Percentiles rank a stretch among this genome's conserved stretches.
Evolutionary conservation across 139 green algal genomes (phyloP).

Genomic region (Volvox africanus): DNA sequence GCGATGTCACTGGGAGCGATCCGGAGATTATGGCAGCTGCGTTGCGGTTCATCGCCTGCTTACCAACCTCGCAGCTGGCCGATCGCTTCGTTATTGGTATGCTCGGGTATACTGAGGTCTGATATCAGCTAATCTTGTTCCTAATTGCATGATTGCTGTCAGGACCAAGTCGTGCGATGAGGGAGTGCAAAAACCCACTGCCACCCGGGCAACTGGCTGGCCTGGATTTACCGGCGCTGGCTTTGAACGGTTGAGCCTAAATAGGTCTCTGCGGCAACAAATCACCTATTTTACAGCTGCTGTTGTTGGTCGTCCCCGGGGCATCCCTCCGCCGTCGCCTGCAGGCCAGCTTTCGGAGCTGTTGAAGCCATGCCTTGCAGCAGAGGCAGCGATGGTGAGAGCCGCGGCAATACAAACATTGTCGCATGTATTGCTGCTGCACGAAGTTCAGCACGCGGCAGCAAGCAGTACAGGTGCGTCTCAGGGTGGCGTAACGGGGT

Average conservation of each 20-base stretch:
- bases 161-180: no score
- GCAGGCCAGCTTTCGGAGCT: conserved; percentile 35
- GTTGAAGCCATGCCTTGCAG: conserved; percentile 14
- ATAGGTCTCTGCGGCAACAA: no score
- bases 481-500: neutral
- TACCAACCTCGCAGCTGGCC: conserved; percentile 10
- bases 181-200: no score
- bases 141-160: no score
- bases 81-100: conserved; percentile 15
- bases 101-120: neutral
- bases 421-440: neutral
- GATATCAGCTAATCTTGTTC: no score
- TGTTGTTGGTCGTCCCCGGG: no score
- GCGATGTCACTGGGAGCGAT: conserved; percentile 19
- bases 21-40: conserved; percentile 17
- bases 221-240: no score
- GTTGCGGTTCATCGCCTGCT: neutral
- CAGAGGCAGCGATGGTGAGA: neutral
- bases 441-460: conserved; percentile 1
- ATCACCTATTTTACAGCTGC: no score
- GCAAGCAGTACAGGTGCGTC: conserved; percentile 1
- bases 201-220: no score
- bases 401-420: neutral
- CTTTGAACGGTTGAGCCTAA: no score
- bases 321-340: no score